Conservation (phyloP, 2,329 filamentous ascomycete species). For the Alternaria viburni region DNA sequence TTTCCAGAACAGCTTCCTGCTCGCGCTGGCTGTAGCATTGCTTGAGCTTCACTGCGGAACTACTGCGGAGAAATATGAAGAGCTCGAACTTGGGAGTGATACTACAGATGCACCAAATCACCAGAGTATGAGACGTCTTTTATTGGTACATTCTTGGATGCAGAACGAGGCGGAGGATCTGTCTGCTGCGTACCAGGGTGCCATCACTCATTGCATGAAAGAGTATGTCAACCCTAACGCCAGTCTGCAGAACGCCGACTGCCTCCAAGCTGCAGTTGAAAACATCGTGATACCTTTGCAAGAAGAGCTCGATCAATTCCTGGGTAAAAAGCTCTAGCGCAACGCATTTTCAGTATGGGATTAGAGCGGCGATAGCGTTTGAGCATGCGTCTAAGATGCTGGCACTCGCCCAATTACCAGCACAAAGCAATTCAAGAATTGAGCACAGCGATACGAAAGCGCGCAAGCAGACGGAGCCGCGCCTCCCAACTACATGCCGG, state of each 20-base stretch:
- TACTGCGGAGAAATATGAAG: conserved; percentile 40
- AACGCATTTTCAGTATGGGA: too few species aligned
- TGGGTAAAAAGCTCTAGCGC: too few species aligned
- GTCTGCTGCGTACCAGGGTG: conserved; percentile 44
- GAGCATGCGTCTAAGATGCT: too few species aligned
- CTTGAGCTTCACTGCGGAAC: conserved; percentile 48
- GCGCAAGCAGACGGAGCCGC: conserved; percentile 1
- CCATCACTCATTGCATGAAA: conserved; percentile 46
- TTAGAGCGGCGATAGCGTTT: too few species aligned
- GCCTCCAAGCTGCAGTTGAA: conserved; percentile 46
- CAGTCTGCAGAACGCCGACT: conserved; percentile 43
- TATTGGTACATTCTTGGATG: conserved; percentile 45
- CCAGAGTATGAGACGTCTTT: too few species aligned
- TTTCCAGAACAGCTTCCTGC: conserved; percentile 44
- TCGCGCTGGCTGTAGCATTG: conserved; percentile 43
- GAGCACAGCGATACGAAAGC: neutral
- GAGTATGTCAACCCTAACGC: too few species aligned
- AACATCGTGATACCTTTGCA: conserved; percentile 47
- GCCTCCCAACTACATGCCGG: conserved; percentile 7
- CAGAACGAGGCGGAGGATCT: conserved; percentile 43
- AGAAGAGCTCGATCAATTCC: conserved; percentile 47
- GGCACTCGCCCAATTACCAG: neutral
- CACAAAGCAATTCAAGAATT: neutral
- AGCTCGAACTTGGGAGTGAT: too few species aligned
- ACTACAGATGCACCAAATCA: too few species aligned